Evolutionary conservation across 805 yeast genomes (phyloP).

Genomic region (Priceomyces melissophilus): DNA sequence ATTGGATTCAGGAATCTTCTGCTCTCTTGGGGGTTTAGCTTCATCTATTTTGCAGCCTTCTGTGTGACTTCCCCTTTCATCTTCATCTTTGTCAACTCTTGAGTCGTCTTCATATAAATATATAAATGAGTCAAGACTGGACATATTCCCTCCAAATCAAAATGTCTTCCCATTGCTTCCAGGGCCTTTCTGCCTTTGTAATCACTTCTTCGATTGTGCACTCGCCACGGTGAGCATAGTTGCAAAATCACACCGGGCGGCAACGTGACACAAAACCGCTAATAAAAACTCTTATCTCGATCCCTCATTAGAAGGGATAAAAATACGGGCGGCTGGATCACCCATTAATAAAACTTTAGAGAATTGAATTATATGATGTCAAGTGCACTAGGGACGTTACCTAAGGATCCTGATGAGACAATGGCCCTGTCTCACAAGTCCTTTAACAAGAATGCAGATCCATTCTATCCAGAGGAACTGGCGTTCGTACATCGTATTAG

Average conservation of each 20-base stretch:
- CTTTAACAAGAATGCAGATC: constrained; percentile 19
- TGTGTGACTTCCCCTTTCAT: too few species aligned
- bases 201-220: too few species aligned
- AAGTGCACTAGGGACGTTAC: too few species aligned
- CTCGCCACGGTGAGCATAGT: too few species aligned
- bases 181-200: too few species aligned
- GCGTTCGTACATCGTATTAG: constrained; percentile 3
- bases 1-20: neutral
- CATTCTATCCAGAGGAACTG: constrained; percentile 16
- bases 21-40: neutral
- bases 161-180: too few species aligned
- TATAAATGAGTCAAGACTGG: neutral
- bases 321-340: too few species aligned
- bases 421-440: neutral
- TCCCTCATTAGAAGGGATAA: neutral
- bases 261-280: neutral
- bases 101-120: neutral
- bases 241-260: neutral
- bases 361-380: too few species aligned
- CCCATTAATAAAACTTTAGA: too few species aligned
- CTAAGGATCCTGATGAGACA: neutral
- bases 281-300: constrained; percentile 2
- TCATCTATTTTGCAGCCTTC: neutral
- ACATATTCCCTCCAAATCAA: neutral
- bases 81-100: too few species aligned